Conservation (phyloP, 257 asterid genomes). For the Nicotiana otophora region DNA sequence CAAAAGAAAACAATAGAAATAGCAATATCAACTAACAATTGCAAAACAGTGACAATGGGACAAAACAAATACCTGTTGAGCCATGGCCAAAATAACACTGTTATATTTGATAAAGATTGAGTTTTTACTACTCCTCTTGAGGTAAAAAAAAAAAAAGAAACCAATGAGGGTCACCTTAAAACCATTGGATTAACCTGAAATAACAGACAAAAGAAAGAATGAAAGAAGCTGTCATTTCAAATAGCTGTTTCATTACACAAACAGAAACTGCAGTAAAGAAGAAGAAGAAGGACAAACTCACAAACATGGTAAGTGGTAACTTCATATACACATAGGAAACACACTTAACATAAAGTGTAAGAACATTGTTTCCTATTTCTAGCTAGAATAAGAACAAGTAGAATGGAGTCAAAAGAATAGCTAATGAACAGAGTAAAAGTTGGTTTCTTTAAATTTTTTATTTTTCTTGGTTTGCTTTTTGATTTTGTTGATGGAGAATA, state of each 20-base stretch:
- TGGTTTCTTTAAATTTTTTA: neutral
- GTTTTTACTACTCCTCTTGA: neutral
- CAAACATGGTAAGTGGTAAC: neutral
- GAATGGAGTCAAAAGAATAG: slow-evolving; percentile 14
- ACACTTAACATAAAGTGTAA: neutral
- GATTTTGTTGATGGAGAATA: slow-evolving; percentile 14
- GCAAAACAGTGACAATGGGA: neutral
- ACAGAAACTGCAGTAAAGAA: neutral
- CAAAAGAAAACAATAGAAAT: too few relatives aligned
- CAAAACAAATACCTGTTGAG: slow-evolving; percentile 23
- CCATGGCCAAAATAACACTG: slow-evolving; percentile 13
- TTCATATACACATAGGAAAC: neutral
- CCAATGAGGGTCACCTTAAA: neutral
- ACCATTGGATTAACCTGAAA: slow-evolving; percentile 7
- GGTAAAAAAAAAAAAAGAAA: neutral
- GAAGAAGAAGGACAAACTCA: neutral
- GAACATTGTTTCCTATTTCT: neutral
- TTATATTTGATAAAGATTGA: neutral
- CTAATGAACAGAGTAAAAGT: neutral
- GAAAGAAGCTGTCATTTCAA: slow-evolving; percentile 11
- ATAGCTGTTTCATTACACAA: neutral
- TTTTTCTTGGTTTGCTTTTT: neutral
- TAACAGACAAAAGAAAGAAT: slow-evolving; percentile 2
- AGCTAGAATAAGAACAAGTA: slow-evolving; percentile 4
- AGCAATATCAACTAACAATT: neutral